Conservation (phyloP, 371 early-diverging fungal species). For the Apophysomyces ossiformis region DNA sequence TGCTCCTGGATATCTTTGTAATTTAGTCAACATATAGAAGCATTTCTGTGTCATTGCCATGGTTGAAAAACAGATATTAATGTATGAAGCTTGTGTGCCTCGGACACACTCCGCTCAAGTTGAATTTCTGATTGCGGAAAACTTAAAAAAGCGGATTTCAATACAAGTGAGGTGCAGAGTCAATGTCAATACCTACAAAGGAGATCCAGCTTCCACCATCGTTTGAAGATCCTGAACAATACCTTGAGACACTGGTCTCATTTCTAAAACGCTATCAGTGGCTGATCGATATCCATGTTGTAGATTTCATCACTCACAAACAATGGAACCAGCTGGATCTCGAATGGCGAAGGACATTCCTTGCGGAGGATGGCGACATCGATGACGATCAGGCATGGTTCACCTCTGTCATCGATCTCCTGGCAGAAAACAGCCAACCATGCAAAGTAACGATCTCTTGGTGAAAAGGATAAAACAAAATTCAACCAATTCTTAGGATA, state of each 20-base stretch:
- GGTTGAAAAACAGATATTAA: no score
- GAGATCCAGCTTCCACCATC: slow-evolving; percentile 10
- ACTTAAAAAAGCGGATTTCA: no score
- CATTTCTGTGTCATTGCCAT: no score
- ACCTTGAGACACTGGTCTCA: slow-evolving; percentile 33
- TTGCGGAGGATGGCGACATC: slow-evolving; percentile 11
- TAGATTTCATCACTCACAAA: slow-evolving; percentile 52
- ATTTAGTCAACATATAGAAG: no score
- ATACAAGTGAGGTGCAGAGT: no score
- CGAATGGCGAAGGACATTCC: slow-evolving; percentile 51
- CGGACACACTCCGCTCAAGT: no score
- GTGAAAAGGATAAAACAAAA: no score
- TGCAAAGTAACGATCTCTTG: not conserved
- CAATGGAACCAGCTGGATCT: slow-evolving; percentile 53
- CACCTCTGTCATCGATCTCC: not conserved
- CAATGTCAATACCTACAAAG: not conserved
- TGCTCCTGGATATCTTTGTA: no score
- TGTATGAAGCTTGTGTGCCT: no score
- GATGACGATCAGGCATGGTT: not conserved
- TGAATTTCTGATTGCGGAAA: no score
- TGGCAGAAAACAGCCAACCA: not conserved
- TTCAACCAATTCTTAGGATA: slow-evolving; percentile 12
- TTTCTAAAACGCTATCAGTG: slow-evolving; percentile 40
- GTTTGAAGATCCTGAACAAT: slow-evolving; percentile 29
- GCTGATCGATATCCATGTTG: slow-evolving; percentile 55